Percentiles rank a stretch among this genome's conserved stretches.
Conservation (phyloP, 163 green algal species). For the Trebouxia gelatinosa region DNA sequence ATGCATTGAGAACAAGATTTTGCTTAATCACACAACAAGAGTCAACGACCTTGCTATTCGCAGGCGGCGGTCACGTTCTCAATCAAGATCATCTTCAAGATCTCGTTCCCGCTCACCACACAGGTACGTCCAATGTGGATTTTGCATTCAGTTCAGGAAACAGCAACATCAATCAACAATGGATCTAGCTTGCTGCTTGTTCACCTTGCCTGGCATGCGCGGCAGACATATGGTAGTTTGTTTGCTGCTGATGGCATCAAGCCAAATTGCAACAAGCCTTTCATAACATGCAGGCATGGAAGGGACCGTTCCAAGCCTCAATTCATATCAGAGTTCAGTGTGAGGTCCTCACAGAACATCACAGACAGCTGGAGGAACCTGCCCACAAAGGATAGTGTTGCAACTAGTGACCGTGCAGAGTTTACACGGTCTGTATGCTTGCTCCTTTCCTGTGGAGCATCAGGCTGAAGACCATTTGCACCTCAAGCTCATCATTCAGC, state of each 20-base stretch:
- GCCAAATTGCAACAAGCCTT: background rate
- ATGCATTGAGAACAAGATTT: too few relatives aligned
- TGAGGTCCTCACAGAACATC: background rate
- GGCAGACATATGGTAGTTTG: background rate
- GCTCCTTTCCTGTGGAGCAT: background rate
- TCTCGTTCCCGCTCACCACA: slow-evolving; percentile 34
- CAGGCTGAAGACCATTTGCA: background rate
- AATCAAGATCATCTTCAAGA: slow-evolving; percentile 4
- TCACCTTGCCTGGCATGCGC: background rate
- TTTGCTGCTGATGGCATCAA: background rate
- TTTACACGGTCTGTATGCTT: slow-evolving; percentile 29
- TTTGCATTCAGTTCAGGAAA: too few relatives aligned
- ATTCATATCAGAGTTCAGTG: slow-evolving; percentile 46
- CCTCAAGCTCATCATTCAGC: too few relatives aligned
- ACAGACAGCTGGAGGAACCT: slow-evolving; percentile 17
- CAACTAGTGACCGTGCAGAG: slow-evolving; percentile 22
- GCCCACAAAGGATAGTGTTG: background rate
- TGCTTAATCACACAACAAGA: too few relatives aligned
- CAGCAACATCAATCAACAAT: background rate
- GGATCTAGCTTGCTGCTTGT: background rate
- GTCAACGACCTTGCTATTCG: too few relatives aligned
- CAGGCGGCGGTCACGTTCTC: too few relatives aligned
- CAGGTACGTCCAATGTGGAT: too few relatives aligned
- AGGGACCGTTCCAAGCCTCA: slow-evolving; percentile 31
- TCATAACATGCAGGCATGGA: background rate